Percentiles rank a stretch among this genome's conserved stretches.
These are phyloP conservation scores for Inonotus obliquus DNA, from an alignment of 1,284 basidiomycete genomes.

Conservation along the genomic window DNA sequence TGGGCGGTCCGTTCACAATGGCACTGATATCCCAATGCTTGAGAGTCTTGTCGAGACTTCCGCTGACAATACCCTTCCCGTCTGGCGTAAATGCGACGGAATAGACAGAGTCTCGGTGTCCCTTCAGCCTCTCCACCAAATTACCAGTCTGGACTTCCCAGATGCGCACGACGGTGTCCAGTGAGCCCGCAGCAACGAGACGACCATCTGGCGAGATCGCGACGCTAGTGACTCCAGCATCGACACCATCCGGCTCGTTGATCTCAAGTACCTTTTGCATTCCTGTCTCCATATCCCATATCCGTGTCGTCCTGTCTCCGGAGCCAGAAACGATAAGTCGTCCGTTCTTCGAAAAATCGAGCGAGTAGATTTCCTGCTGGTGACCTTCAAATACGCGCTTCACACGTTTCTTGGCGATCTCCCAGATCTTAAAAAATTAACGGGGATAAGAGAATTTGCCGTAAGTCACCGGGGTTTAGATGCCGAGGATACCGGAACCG, in stretches of 20 bases:
- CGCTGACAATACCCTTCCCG: constrained; percentile 74
- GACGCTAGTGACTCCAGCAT: constrained; percentile 78
- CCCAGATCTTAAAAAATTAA: constrained; percentile 72
- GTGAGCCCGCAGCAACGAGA: constrained; percentile 77
- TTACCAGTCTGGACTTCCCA: constrained; percentile 78
- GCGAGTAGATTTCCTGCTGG: constrained; percentile 86
- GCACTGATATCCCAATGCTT: constrained; percentile 82
- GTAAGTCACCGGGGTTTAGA: background rate
- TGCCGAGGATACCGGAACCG: background rate
- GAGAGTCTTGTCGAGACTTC: constrained; percentile 82
- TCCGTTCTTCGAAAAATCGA: constrained; percentile 83
- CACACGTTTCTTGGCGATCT: constrained; percentile 71
- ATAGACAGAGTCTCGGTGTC: constrained; percentile 80
- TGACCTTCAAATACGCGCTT: constrained; percentile 78
- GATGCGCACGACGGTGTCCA: constrained; percentile 82
- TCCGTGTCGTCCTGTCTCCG: constrained; percentile 84
- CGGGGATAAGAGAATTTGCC: constrained; percentile 3
- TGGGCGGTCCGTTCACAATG: constrained; percentile 26
- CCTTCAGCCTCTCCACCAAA: constrained; percentile 71
- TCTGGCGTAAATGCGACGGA: constrained; percentile 85
- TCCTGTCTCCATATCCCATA: constrained; percentile 79
- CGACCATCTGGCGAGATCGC: constrained; percentile 79
- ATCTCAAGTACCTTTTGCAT: constrained; percentile 56
- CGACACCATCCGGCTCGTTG: constrained; percentile 50
- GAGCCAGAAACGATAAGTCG: constrained; percentile 84